Evolutionary conservation across 2,329 filamentous ascomycete species (phyloP).

Genomic region (Camptophora hylomeconis): DNA sequence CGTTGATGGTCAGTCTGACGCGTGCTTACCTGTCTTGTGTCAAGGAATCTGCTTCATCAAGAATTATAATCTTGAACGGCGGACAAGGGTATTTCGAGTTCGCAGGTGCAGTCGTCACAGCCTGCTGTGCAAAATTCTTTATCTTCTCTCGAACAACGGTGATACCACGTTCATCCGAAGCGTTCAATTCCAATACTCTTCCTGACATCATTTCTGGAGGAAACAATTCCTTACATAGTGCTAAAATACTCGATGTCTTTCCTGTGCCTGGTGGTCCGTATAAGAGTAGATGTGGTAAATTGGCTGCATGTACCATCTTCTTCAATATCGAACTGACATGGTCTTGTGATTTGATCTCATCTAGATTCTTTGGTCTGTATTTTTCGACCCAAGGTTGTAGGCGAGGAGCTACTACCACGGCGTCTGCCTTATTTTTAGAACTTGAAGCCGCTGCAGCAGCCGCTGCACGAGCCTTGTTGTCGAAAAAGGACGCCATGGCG

Average conservation of each 20-base stretch:
- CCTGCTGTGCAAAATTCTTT: constrained; percentile 71
- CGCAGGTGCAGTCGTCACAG: constrained; percentile 12
- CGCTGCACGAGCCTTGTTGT: constrained; percentile 70
- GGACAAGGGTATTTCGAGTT: constrained; percentile 65
- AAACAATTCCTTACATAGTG: constrained; percentile 92
- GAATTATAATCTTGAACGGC: constrained; percentile 96
- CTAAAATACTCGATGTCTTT: constrained; percentile 95
- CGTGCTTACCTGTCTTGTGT: constrained; percentile 96
- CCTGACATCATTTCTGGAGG: constrained; percentile 86
- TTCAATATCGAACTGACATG: constrained; percentile 90
- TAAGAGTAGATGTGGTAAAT: constrained; percentile 98
- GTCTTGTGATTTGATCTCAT: constrained; percentile 93
- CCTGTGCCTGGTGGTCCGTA: constrained; percentile 95
- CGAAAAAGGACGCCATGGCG: constrained; percentile 82
- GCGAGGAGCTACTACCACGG: constrained; percentile 48
- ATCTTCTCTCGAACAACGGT: constrained; percentile 95
- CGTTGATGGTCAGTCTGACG: too few species aligned
- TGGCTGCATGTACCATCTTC: constrained; percentile 85
- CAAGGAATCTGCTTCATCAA: constrained; percentile 95
- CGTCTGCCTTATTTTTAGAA: constrained; percentile 51
- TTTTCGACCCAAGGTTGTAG: constrained; percentile 97
- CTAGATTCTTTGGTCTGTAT: constrained; percentile 75
- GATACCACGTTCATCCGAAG: constrained; percentile 96
- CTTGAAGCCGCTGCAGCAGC: constrained; percentile 57
- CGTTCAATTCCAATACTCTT: constrained; percentile 96